These are phyloP conservation scores for Alternaria rosae DNA, from an alignment of 2,329 filamentous ascomycete genomes.

Conservation along the genomic window DNA sequence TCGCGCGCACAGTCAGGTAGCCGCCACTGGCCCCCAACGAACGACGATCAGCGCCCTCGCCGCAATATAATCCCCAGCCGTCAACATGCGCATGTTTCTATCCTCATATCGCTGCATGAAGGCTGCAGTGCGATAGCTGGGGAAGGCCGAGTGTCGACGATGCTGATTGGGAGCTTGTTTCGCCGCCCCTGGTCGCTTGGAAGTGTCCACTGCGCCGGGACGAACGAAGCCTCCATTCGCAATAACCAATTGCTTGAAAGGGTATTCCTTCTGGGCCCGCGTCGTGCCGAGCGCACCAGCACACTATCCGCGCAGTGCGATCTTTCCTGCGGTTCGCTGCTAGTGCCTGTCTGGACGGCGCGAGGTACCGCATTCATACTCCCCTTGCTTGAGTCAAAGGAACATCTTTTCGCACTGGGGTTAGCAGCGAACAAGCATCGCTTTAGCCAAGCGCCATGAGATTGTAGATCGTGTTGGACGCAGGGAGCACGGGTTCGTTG, in stretches of 20 bases:
- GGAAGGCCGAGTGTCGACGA: slow-evolving; percentile 5
- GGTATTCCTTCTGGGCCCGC: neutral
- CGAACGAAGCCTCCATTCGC: slow-evolving; percentile 15
- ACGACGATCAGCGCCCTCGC: slow-evolving; percentile 8
- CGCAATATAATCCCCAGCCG: slow-evolving; percentile 19
- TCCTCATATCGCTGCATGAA: slow-evolving; percentile 23
- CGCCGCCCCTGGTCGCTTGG: slow-evolving; percentile 21
- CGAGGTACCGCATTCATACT: neutral
- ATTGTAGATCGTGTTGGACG: neutral
- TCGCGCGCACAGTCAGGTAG: slow-evolving; percentile 18
- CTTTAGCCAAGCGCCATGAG: slow-evolving; percentile 12
- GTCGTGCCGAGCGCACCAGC: slow-evolving; percentile 1
- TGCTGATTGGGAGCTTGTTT: slow-evolving; percentile 28
- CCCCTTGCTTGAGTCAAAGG: slow-evolving; percentile 1
- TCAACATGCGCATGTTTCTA: slow-evolving; percentile 14
- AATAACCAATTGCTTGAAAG: slow-evolving; percentile 9
- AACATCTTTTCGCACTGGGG: neutral
- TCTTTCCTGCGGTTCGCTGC: slow-evolving; percentile 8
- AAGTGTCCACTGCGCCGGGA: slow-evolving; percentile 10
- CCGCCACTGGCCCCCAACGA: slow-evolving; percentile 7
- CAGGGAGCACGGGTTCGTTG: neutral
- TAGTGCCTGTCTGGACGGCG: slow-evolving; percentile 1
- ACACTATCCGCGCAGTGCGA: slow-evolving; percentile 3
- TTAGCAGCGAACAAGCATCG: slow-evolving; percentile 6
- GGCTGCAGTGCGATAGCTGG: slow-evolving; percentile 8